Evolutionary conservation across 352 stramenopile species (phyloP).

Genomic region (Lagenidium sp.): DNA sequence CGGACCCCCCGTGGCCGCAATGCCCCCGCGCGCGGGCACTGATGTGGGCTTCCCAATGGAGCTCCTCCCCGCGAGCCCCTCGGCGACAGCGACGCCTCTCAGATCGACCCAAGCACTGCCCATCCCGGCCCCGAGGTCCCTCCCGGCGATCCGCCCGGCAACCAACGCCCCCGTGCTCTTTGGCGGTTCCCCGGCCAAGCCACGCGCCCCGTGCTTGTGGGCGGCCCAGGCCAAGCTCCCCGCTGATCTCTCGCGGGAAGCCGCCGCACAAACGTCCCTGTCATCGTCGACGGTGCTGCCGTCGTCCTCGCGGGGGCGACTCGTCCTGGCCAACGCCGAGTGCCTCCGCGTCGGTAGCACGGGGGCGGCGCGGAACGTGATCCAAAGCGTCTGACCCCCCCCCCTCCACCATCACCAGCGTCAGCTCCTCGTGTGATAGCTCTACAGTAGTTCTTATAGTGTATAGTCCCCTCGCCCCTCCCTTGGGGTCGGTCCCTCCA

Average conservation of each 20-base stretch:
- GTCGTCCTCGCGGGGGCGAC: background rate
- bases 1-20: background rate
- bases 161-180: constrained; percentile 9
- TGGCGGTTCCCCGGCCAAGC: background rate
- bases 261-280: too few relatives aligned
- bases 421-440: too few relatives aligned
- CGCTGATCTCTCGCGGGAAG: too few relatives aligned
- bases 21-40: background rate
- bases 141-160: constrained; percentile 4
- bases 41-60: background rate
- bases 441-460: too few relatives aligned
- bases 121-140: background rate
- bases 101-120: too few relatives aligned
- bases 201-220: background rate
- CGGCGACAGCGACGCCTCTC: background rate
- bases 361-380: too few relatives aligned
- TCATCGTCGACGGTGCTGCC: background rate
- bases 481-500: too few relatives aligned
- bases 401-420: too few relatives aligned
- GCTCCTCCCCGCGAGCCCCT: background rate
- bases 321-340: too few relatives aligned
- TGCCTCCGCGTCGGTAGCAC: too few relatives aligned
- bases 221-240: constrained; percentile 5
- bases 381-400: too few relatives aligned
- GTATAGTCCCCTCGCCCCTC: too few relatives aligned